A percentile compares a stretch with the other conserved stretches of the same genome.
Conservation (phyloP, 2,329 filamentous ascomycete species). For the Hansfordia pulvinata region DNA sequence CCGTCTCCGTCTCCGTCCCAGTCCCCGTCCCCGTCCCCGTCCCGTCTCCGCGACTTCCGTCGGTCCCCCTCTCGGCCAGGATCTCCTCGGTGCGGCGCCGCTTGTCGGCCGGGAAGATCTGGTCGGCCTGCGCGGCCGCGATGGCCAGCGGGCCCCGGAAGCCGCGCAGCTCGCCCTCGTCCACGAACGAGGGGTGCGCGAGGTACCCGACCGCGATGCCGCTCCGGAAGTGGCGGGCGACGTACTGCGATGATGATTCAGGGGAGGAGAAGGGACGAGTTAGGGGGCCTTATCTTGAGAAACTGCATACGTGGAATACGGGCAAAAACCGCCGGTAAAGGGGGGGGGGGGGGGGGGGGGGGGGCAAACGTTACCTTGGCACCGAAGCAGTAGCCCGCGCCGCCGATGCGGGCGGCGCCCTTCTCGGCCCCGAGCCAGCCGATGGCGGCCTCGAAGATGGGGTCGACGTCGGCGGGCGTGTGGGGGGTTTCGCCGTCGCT, state of each 20-base stretch:
- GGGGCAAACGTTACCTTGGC: constrained; percentile 39
- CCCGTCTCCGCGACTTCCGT: too few species aligned
- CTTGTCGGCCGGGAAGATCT: constrained; percentile 49
- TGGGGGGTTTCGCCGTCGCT: constrained; percentile 34
- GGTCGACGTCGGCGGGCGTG: constrained; percentile 27
- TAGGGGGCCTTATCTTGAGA: too few species aligned
- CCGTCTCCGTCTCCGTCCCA: too few species aligned
- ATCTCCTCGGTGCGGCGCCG: constrained; percentile 53
- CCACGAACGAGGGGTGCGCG: constrained; percentile 68
- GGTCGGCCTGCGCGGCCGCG: constrained; percentile 49
- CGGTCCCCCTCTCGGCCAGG: constrained; percentile 38
- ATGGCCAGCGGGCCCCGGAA: constrained; percentile 59
- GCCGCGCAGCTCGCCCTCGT: constrained; percentile 48
- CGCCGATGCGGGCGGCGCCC: constrained; percentile 45
- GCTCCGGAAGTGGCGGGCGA: constrained; percentile 49
- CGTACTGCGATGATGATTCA: constrained; percentile 43
- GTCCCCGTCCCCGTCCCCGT: too few species aligned
- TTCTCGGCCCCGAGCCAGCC: constrained; percentile 42
- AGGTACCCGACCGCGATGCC: constrained; percentile 58
- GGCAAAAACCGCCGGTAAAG: too few species aligned
- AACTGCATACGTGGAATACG: too few species aligned
- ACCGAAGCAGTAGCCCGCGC: constrained; percentile 64
- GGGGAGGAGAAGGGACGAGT: too few species aligned
- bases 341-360: too few species aligned
- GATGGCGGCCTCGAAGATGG: constrained; percentile 35